Conservation (phyloP, 371 early-diverging fungal species). For the Vairimorpha ceranae region DNA sequence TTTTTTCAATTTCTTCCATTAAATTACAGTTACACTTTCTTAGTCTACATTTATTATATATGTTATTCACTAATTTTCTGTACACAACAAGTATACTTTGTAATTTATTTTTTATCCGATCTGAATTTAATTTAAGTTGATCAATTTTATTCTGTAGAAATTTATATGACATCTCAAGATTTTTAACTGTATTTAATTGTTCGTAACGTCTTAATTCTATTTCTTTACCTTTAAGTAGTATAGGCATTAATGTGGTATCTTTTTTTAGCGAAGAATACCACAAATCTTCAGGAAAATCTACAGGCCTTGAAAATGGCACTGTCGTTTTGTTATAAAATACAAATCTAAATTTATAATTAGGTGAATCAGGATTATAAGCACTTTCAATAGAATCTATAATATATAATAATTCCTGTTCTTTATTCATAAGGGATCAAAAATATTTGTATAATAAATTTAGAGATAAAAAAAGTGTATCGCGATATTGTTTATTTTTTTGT, state of each 20-base stretch:
- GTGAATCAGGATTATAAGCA: constrained; percentile 51
- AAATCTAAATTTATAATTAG: constrained; percentile 61
- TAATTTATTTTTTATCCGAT: constrained; percentile 22
- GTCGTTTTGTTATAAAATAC: constrained; percentile 59
- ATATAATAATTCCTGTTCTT: constrained; percentile 43
- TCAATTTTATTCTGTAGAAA: constrained; percentile 33
- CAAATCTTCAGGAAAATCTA: constrained; percentile 45
- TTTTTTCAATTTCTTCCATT: constrained; percentile 22
- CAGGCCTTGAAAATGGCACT: constrained; percentile 24
- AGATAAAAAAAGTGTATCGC: neutral
- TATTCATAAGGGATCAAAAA: constrained; percentile 14
- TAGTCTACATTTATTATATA: constrained; percentile 25
- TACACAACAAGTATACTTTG: constrained; percentile 10
- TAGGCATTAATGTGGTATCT: constrained; percentile 46
- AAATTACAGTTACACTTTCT: constrained; percentile 17
- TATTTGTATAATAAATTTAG: too few species aligned
- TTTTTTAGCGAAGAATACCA: constrained; percentile 37
- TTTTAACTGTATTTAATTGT: constrained; percentile 39
- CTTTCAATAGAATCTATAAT: constrained; percentile 54
- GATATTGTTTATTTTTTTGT: constrained; percentile 1
- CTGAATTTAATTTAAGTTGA: constrained; percentile 17
- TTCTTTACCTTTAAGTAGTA: constrained; percentile 39
- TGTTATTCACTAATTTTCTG: constrained; percentile 27
- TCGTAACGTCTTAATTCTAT: constrained; percentile 36
- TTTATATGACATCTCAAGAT: constrained; percentile 30